A percentile compares a stretch with the other conserved stretches of the same genome.
phyloP scores from a whole-genome alignment of 1,284 basidiomycete species.

The Trichosporon asahii region DNA sequence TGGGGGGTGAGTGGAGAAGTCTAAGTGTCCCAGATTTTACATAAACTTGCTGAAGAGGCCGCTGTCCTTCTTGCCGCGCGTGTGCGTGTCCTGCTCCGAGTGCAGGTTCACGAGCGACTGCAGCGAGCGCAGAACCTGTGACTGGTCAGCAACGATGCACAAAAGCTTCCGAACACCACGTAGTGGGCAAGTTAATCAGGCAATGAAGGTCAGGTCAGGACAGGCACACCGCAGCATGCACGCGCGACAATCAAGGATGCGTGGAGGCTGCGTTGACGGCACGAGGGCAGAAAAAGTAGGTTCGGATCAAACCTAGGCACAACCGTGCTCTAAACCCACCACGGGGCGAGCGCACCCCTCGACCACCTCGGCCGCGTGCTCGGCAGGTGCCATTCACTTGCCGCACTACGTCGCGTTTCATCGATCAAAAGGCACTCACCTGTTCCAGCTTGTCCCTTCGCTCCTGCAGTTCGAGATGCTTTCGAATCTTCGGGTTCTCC shows the following conservation, averaged over 20 bases:
- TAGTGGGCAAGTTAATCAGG: background rate
- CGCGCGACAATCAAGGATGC: background rate
- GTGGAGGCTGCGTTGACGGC: background rate
- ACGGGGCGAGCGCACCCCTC: background rate
- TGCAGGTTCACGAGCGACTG: conserved; percentile 79
- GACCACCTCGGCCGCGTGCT: background rate
- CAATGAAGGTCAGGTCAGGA: background rate
- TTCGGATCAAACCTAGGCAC: background rate
- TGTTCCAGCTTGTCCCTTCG: conserved; percentile 97
- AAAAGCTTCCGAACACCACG: background rate
- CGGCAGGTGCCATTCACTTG: background rate
- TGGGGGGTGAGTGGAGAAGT: background rate
- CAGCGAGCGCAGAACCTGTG: conserved; percentile 86
- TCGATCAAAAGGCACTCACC: conserved; percentile 53
- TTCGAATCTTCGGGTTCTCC: conserved; percentile 81
- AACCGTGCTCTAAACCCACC: background rate
- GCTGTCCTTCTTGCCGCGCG: conserved; percentile 22
- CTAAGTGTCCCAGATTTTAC: conserved; percentile 10
- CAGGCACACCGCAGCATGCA: background rate
- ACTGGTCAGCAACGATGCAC: background rate
- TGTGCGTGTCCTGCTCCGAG: conserved; percentile 63
- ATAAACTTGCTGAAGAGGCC: conserved; percentile 50
- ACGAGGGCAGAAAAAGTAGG: background rate
- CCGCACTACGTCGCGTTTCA: background rate
- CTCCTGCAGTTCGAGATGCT: conserved; percentile 93